Conservation (phyloP, 2,329 filamentous ascomycete genomes). For the Sporothrix pallida region DNA sequence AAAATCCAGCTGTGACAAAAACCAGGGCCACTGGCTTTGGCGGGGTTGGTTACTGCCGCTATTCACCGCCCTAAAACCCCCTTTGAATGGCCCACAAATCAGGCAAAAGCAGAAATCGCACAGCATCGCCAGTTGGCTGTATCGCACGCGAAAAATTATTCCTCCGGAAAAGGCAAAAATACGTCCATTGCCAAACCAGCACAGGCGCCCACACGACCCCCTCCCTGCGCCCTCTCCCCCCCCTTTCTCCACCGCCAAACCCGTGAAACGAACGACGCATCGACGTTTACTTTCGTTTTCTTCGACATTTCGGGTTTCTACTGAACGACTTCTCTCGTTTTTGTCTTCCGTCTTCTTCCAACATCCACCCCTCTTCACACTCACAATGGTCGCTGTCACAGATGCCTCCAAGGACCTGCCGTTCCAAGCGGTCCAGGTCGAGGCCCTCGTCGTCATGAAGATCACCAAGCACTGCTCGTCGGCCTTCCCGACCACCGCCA, state of each 20-base stretch:
- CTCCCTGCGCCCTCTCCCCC: not conserved
- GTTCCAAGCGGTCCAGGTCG: constrained; percentile 88
- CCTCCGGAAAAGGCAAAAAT: constrained; percentile 34
- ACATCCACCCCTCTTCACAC: not conserved
- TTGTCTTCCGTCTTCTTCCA: not conserved
- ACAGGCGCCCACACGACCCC: constrained; percentile 1
- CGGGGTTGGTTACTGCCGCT: constrained; percentile 20
- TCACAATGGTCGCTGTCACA: constrained; percentile 43
- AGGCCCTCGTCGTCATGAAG: constrained; percentile 97
- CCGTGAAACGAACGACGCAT: constrained; percentile 18
- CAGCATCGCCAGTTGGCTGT: constrained; percentile 25
- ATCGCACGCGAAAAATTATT: constrained; percentile 33
- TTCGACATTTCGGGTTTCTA: constrained; percentile 7
- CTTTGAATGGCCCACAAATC: constrained; percentile 31
- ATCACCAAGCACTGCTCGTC: constrained; percentile 94
- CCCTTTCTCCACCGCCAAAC: constrained; percentile 20
- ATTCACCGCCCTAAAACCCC: constrained; percentile 24
- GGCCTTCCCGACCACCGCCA: constrained; percentile 85
- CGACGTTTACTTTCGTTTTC: not conserved
- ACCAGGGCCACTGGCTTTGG: not conserved
- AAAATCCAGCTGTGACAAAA: too few relatives aligned
- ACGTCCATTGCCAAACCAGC: constrained; percentile 17
- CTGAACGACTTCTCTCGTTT: not conserved
- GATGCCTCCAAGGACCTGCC: constrained; percentile 69
- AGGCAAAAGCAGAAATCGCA: constrained; percentile 30